Base-by-base conservation (phyloP, 2,329 filamentous ascomycete genomes). In the Aphanoascus verrucosus region DNA sequence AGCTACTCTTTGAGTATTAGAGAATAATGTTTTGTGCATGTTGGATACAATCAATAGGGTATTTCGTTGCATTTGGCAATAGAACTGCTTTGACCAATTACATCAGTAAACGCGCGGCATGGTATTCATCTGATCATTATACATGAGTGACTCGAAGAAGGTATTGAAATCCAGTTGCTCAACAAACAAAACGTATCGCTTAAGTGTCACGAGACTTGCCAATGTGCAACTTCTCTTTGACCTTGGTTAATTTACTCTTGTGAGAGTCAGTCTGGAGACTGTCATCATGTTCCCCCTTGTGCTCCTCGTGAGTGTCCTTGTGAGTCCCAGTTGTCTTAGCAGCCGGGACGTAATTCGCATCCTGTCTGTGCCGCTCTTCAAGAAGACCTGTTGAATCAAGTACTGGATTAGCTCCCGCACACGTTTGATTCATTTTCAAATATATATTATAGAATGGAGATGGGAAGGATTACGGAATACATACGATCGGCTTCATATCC, bases 401-500 rank as follows among this genome's bases (percentile, higher is more conserved):
- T 12, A 20, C 32, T 37, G 4, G 28, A 17, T 45, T 50, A 31
- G 31, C 32, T 20, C 23, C 28, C 37, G 9, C 12, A n/a, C n/a
- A n/a, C n/a, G n/a, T n/a, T n/a, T n/a, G n/a, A n/a, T n/a, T n/a
- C n/a, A n/a, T n/a, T n/a, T n/a, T n/a, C n/a, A n/a, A n/a, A n/a
- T n/a, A n/a, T n/a, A n/a, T n/a, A n/a, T n/a, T n/a, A n/a, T n/a
- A n/a, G n/a, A n/a, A 15, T 35, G 20, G 8, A 5, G 6, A 3
- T 28, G 23, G 7, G 23, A 48, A 12, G 5, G 12, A 31, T 38
- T 38, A 11, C 8, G 20, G 38, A 32, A 50, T 31, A 66, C 70
- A 62, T 67, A 83, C 84, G 77, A 59, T 84, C 81, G 56, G 83
- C 83, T 65, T 87, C 84, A 35, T 67, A 70, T 2, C 81, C 82